Conservation (phyloP, 495 filamentous ascomycete species). For the Rusavskia elegans region DNA sequence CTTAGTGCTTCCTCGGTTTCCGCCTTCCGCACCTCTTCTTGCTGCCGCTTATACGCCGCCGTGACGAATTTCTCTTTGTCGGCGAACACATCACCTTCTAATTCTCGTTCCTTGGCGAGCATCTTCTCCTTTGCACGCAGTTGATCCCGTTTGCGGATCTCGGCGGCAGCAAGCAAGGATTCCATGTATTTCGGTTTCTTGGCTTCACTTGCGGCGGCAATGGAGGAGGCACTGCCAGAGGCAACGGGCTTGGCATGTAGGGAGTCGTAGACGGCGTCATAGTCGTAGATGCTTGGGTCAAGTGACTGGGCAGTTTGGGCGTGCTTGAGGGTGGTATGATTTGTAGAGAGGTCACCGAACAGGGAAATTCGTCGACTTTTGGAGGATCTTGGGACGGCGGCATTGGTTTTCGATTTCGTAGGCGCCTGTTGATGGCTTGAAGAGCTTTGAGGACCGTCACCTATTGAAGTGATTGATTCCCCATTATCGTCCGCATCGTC, state of each 20-base stretch:
- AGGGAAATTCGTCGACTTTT: constrained; percentile 13
- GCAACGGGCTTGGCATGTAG: constrained; percentile 27
- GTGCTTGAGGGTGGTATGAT: constrained; percentile 31
- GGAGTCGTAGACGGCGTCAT: constrained; percentile 39
- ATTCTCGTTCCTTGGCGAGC: constrained; percentile 73
- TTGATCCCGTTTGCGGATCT: constrained; percentile 76
- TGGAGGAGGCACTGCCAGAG: constrained; percentile 9
- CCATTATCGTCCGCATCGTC: constrained; percentile 23
- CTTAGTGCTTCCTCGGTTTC: constrained; percentile 65
- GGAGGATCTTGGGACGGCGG: constrained; percentile 1
- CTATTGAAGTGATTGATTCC: constrained; percentile 25
- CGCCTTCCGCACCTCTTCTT: constrained; percentile 60
- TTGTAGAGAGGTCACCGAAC: constrained; percentile 33
- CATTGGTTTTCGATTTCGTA: constrained; percentile 7
- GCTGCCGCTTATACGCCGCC: constrained; percentile 84
- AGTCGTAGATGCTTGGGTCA: constrained; percentile 39
- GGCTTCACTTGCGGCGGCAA: constrained; percentile 8
- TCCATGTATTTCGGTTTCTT: constrained; percentile 66
- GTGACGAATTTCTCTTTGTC: constrained; percentile 98
- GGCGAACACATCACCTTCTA: constrained; percentile 82
- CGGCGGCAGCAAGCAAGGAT: constrained; percentile 61
- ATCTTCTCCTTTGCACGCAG: constrained; percentile 76
- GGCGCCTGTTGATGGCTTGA: neutral
- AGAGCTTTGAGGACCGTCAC: constrained; percentile 17
- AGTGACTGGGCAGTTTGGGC: constrained; percentile 28